Base-by-base conservation (phyloP, 73 alveolate species). In the Tetrahymena borealis region DNA sequence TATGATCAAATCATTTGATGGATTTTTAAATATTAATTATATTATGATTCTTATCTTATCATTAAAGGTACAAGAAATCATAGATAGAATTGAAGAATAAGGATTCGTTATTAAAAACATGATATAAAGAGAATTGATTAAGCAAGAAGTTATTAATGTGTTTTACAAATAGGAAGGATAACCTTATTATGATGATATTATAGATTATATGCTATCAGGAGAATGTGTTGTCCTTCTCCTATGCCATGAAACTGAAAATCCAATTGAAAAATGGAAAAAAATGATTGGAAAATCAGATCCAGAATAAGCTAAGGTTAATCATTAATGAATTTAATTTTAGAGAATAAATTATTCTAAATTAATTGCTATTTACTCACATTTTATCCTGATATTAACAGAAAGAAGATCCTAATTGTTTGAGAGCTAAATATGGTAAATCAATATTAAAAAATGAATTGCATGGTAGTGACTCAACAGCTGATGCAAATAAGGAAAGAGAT, bases 401-500 rank as follows among this genome's bases (percentile, higher is more conserved):
- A 37, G 78, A 90, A 39, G 97, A 94, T 94, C 98, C 97, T 39
- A 79, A 94, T 37, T 79, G 96, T 15, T 94, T 98, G 41, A 97
- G 99, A 93, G 99, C 98, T 12, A 38, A 90, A 41, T 97, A 96
- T 95, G 99, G 99, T 1, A 91, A 85, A 31, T 97, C 96, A 92
- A 38, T 96, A 31, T 94, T 98, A 10, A 97, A 96, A 93, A 98
- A 98, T 96, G 99, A 98, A 24, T 96, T 98, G 90, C 96, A 96
- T 94, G 99, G 99, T 36, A 42, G 98, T 20, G 99, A 98, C 90
- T 98, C 98, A 91, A 96, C 98, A 60, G 93, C 96, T 2, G 95
- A 97, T 39, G 99, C 99, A 5, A 97, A 98, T 79, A 97, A 98
- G 91, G 99, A 98, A 92, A 97, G 99, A 94, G 99, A 98, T 91